Evolutionary conservation across 2,329 filamentous ascomycete genomes (phyloP).

Genomic region (Mycocentrospora acerina): DNA sequence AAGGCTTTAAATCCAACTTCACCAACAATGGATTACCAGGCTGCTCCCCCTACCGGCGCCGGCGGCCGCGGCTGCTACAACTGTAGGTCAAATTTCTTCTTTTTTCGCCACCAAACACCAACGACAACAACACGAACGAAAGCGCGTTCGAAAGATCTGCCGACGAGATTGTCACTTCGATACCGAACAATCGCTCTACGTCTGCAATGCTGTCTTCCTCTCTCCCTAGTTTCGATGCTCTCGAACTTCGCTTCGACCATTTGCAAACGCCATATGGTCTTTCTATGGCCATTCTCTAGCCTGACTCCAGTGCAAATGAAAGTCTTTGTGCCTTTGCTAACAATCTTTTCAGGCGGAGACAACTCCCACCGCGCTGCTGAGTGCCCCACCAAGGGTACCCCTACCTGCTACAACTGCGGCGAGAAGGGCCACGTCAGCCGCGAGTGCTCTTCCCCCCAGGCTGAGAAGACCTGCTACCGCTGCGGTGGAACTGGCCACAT

Average conservation of each 20-base stretch:
- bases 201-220: too few species aligned
- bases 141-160: not conserved
- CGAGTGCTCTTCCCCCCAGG: conserved; percentile 85
- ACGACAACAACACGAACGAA: not conserved
- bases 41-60: conserved; percentile 36
- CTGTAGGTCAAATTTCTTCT: conserved; percentile 38
- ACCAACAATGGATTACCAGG: conserved; percentile 40
- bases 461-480: conserved; percentile 75
- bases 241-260: too few species aligned
- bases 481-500: conserved; percentile 86
- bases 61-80: conserved; percentile 47
- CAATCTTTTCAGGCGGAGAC: conserved; percentile 47
- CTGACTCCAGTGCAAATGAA: not conserved
- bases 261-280: too few species aligned
- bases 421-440: conserved; percentile 61
- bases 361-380: conserved; percentile 53
- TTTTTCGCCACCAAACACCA: conserved; percentile 1
- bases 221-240: too few species aligned
- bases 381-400: conserved; percentile 53
- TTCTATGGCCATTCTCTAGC: too few species aligned
- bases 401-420: conserved; percentile 53
- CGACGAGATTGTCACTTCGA: too few species aligned
- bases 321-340: conserved; percentile 9
- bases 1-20: conserved; percentile 24
- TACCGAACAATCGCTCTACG: not conserved